phyloP scores from a whole-genome alignment of 2,329 filamentous ascomycete genomes.

The Neonectria neomacrospora region DNA sequence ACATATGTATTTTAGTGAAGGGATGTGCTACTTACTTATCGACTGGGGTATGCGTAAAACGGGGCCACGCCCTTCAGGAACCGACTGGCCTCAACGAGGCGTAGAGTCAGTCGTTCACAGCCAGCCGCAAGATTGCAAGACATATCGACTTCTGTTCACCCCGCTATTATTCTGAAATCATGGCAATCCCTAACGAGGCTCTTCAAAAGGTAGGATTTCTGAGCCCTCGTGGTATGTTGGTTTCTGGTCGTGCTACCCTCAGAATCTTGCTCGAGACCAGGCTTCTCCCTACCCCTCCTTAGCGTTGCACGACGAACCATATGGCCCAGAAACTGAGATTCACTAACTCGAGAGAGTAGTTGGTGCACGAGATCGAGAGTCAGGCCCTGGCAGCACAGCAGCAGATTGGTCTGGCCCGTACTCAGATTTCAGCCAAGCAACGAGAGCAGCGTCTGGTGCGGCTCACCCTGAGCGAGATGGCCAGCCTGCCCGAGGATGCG shows the following conservation, averaged over 20 bases:
- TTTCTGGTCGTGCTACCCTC: not conserved
- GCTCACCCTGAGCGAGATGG: conserved; percentile 85
- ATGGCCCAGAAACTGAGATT: not conserved
- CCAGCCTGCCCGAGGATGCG: conserved; percentile 78
- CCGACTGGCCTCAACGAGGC: not conserved
- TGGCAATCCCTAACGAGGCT: conserved; percentile 95
- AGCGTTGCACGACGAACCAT: not conserved
- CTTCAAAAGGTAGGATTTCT: conserved; percentile 79
- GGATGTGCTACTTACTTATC: not conserved
- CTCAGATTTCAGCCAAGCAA: conserved; percentile 86
- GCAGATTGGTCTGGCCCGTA: conserved; percentile 86
- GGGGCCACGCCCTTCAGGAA: not conserved
- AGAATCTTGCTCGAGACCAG: not conserved
- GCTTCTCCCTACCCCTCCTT: not conserved
- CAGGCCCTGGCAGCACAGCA: conserved; percentile 90
- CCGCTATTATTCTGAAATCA: conserved; percentile 55
- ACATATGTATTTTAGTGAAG: not conserved
- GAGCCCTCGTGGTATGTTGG: not conserved
- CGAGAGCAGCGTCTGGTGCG: conserved; percentile 90
- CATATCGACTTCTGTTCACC: not conserved
- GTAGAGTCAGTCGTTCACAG: not conserved
- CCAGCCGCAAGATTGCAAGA: not conserved
- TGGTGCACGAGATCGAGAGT: conserved; percentile 92
- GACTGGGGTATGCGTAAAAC: conserved; percentile 7
- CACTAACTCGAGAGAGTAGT: conserved; percentile 58